Base-by-base conservation (phyloP, 2,329 filamentous ascomycete genomes). In the Hymenoscyphus linearis region DNA sequence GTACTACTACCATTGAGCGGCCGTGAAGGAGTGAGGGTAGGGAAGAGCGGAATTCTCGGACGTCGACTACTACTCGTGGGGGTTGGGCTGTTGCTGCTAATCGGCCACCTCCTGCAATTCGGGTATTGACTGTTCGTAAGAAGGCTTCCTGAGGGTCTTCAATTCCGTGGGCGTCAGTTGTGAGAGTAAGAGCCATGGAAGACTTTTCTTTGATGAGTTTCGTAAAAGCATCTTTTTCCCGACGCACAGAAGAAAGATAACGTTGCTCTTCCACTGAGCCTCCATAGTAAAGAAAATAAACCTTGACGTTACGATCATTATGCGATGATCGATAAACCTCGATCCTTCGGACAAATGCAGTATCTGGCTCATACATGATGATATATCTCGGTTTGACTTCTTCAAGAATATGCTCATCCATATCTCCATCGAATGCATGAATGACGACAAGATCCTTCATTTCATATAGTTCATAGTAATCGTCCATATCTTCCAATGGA, bases 331-430 rank as follows among this genome's bases (percentile, higher is more conserved):
- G 87, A 76, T 98, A 99, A 1, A 98, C 93, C 73, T 99, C 95
- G 22, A 99, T 89, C 40, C 93, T 83, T 14, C 95, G 86, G 70
- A 98, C 96, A 74, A 99, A 99, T 2, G 93, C 87, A 2, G 93
- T 86, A 67, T 98, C 92, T 0, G 95, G 93, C 73, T 98, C 95
- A 75, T 97, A 99, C 95, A 99, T 98, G 77, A 99, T 89, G 62
- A 99, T 91, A 74, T 97, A 97, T 63, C 90, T 87, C 36, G 95
- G 95, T 71, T 90, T 92, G 61, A 95, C 82, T 75, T 99, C 95
- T 73, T 99, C 93, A 1, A 99, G 82, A n/a, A 98, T 83, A 73
- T 96, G 91, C 72, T 98, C 95, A 73, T 99, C 95, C 78, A 93
- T 89, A 72, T 98, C 95, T 12, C 93, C 93, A 62, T 96, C 92